Conservation (phyloP, 108 stramenopile genomes). For the Skeletonema marinoi region DNA sequence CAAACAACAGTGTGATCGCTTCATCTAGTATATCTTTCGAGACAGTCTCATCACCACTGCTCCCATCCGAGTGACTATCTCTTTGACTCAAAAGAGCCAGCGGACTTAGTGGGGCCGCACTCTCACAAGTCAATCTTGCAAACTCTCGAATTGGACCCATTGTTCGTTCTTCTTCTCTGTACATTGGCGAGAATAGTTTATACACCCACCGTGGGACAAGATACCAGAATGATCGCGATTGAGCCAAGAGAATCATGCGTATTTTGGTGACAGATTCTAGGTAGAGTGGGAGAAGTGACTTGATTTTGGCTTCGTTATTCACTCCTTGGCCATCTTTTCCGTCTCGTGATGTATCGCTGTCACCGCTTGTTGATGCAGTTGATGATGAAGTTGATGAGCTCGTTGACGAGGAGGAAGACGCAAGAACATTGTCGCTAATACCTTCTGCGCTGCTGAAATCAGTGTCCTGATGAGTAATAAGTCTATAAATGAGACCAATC, state of each 20-base stretch:
- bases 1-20: constrained; percentile 92
- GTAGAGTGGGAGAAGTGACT: constrained; percentile 62
- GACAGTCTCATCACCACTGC: neutral
- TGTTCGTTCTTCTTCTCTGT: constrained; percentile 75
- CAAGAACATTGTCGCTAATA: neutral
- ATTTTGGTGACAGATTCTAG: constrained; percentile 83
- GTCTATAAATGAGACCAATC: constrained; percentile 80
- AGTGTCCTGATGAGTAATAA: constrained; percentile 66
- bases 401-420: constrained; percentile 7
- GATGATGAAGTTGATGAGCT: constrained; percentile 4
- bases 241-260: constrained; percentile 90
- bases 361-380: neutral
- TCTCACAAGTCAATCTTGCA: constrained; percentile 64
- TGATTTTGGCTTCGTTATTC: constrained; percentile 12
- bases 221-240: constrained; percentile 91
- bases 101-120: constrained; percentile 69
- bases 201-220: constrained; percentile 87
- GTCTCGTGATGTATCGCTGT: neutral
- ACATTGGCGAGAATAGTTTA: constrained; percentile 74
- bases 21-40: constrained; percentile 76
- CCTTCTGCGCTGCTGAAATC: constrained; percentile 8
- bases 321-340: constrained; percentile 1
- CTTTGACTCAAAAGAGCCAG: constrained; percentile 46
- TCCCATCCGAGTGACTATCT: constrained; percentile 39
- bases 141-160: constrained; percentile 84